Base-by-base conservation (phyloP, 1,284 basidiomycete genomes). In the Tilletiaria anomala region DNA sequence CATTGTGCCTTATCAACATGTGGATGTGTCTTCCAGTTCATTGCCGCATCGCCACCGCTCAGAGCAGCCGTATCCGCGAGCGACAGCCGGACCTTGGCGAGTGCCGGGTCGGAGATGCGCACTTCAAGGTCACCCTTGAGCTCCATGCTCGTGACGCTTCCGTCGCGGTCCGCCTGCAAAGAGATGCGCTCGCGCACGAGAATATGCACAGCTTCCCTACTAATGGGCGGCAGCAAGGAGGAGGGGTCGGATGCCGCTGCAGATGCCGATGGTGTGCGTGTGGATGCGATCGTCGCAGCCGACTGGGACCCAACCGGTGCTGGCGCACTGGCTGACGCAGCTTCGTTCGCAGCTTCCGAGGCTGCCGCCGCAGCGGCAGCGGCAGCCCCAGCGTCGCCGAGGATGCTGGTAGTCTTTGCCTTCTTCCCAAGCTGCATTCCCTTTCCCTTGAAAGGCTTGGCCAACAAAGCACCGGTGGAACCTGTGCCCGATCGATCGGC, bases 351-450 rank as follows among this genome's bases (percentile, higher is more conserved):
- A n/a, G n/a, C n/a, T n/a, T n/a, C n/a, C n/a, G n/a, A n/a, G n/a
- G n/a, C n/a, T 8, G 26, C 8, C 26, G 26, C 77, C 59, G 32
- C 68, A 59, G 43, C 65, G 68, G 26, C 26, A 29, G 26, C n/a
- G 26, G 26, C 26, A 29, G 26, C n/a, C 10, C 10, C 26, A 29
- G 26, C 26, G 26, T 8, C n/a, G n/a, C n/a, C n/a, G n/a, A n/a
- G n/a, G n/a, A n/a, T n/a, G n/a, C n/a, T n/a, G n/a, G n/a, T n/a
- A n/a, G n/a, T n/a, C n/a, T n/a, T n/a, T n/a, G n/a, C n/a, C 70
- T 87, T 91, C 72, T 91, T 93, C 26, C 89, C 89, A n/a, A 97
- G 76, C 67, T 96, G 94, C 91, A 97, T 96, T 22, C 91, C 89
- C 23, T 80, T 78, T 40, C 82, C 80, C 73, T 93, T 94, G 79